These are phyloP conservation scores for Starmerella kuoi DNA, from an alignment of 805 yeast genomes.

Conservation along the genomic window DNA sequence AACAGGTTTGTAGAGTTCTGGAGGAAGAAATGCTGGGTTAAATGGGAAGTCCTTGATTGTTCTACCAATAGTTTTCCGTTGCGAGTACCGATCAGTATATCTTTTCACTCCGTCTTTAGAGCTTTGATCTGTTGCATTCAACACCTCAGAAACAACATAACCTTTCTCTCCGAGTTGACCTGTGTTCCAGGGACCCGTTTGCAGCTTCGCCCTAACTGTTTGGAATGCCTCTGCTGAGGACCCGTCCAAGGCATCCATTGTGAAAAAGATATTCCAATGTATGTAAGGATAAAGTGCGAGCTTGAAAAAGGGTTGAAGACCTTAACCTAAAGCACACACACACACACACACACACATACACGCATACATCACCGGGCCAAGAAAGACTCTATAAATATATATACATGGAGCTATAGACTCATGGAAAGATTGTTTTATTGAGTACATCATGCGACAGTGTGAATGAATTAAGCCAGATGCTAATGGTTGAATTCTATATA, in stretches of 20 bases:
- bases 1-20: conserved; percentile 62
- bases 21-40: conserved; percentile 57
- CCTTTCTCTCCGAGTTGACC: conserved; percentile 20
- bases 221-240: conserved; percentile 14
- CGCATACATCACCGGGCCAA: too few relatives aligned
- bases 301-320: neutral
- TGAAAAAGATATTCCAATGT: neutral
- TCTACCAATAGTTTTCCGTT: conserved; percentile 55
- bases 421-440: too few relatives aligned
- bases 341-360: too few relatives aligned
- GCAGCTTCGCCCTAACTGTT: conserved; percentile 10
- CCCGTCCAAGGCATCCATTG: conserved; percentile 11
- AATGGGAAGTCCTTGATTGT: conserved; percentile 73
- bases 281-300: neutral
- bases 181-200: conserved; percentile 22
- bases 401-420: too few relatives aligned
- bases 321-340: too few relatives aligned
- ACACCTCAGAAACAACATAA: conserved; percentile 15
- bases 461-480: too few relatives aligned
- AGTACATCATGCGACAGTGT: too few relatives aligned
- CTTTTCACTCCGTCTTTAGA: conserved; percentile 59
- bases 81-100: conserved; percentile 68
- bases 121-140: conserved; percentile 7
- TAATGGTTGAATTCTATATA: too few relatives aligned
- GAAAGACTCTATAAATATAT: too few relatives aligned